Percentiles rank a stretch among this genome's conserved stretches.
These are phyloP conservation scores for Pseudoneurospora amorphoporcata DNA, from an alignment of 495 filamentous ascomycete species.

Conservation along the genomic window DNA sequence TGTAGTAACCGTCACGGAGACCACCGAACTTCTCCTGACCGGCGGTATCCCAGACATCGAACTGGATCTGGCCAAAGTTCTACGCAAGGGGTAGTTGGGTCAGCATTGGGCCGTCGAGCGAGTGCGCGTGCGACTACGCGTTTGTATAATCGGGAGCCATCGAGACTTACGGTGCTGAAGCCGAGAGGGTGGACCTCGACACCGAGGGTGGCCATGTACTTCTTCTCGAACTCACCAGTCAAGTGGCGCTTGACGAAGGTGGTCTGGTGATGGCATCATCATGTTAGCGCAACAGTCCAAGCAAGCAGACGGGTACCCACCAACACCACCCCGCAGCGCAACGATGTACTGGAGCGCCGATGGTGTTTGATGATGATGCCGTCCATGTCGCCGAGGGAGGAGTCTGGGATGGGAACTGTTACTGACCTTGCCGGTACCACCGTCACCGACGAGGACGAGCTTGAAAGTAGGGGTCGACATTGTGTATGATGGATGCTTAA, in stretches of 20 bases:
- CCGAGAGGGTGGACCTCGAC: conserved; percentile 95
- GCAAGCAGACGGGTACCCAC: not conserved
- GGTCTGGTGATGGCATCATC: conserved; percentile 47
- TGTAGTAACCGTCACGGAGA: conserved; percentile 99
- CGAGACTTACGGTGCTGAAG: conserved; percentile 75
- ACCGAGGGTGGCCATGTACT: conserved; percentile 99
- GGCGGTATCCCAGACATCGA: conserved; percentile 99
- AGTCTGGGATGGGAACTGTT: conserved; percentile 34
- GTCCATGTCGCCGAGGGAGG: not conserved
- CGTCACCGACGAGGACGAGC: conserved; percentile 98
- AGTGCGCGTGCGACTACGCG: not conserved
- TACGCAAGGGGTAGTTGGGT: conserved; percentile 26
- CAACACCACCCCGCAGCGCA: conserved; percentile 19
- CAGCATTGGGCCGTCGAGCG: conserved; percentile 14
- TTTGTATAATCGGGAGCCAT: conserved; percentile 4
- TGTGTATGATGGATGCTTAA: conserved; percentile 19
- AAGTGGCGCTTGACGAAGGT: conserved; percentile 99
- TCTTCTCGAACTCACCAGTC: conserved; percentile 99
- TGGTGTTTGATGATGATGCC: conserved; percentile 7
- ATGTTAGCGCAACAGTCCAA: conserved; percentile 15
- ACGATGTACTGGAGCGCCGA: not conserved
- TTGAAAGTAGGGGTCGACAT: conserved; percentile 85
- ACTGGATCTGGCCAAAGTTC: conserved; percentile 95
- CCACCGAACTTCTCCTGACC: conserved; percentile 99
- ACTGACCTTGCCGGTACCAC: conserved; percentile 96